Conservation (phyloP, 2,329 filamentous ascomycete genomes). For the Colletotrichum eleusines region DNA sequence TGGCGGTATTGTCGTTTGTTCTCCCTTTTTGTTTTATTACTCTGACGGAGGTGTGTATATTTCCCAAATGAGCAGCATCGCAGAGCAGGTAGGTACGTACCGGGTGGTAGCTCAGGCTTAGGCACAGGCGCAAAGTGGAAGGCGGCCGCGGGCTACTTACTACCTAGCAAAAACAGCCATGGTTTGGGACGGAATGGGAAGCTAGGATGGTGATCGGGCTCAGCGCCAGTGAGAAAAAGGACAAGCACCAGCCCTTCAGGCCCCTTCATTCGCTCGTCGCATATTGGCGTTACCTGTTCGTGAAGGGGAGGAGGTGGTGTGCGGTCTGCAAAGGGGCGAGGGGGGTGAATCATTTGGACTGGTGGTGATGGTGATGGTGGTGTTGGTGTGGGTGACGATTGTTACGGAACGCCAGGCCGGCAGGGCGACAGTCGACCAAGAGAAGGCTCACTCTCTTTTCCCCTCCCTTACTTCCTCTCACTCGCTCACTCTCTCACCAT, state of each 20-base stretch:
- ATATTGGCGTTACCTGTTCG: conserved; percentile 29
- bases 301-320: conserved; percentile 24
- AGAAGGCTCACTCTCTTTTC: neutral
- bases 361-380: neutral
- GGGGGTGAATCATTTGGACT: neutral
- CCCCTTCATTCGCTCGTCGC: conserved; percentile 32
- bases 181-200: conserved; percentile 37
- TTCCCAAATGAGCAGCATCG: neutral
- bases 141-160: conserved; percentile 22
- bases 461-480: too few relatives aligned
- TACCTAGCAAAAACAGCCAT: conserved; percentile 23
- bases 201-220: conserved; percentile 39
- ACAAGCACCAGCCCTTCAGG: conserved; percentile 31
- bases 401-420: neutral
- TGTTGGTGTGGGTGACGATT: neutral
- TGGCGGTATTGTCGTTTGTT: conserved; percentile 23
- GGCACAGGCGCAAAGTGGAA: conserved; percentile 16
- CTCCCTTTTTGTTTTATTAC: conserved; percentile 10
- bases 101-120: neutral
- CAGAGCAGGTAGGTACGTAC: neutral
- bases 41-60: conserved; percentile 2
- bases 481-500: neutral
- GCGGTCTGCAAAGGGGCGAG: conserved; percentile 1
- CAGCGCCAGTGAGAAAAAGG: conserved; percentile 36
- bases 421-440: neutral